These are phyloP conservation scores for Paulownia fortunei DNA, from an alignment of 257 asterid genomes.

Conservation along the genomic window DNA sequence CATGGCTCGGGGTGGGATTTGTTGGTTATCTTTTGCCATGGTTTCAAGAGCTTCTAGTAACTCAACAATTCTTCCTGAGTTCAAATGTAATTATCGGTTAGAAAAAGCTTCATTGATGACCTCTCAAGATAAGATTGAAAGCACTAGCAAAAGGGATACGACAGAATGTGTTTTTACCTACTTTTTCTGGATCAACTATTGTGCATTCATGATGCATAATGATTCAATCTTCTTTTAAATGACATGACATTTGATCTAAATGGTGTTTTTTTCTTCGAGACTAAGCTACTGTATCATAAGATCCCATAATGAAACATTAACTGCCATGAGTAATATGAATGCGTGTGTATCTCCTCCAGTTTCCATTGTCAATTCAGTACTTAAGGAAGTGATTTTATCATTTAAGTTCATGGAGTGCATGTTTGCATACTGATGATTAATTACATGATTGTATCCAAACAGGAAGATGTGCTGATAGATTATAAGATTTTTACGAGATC, in stretches of 20 bases:
- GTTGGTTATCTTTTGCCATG: conserved; percentile 83
- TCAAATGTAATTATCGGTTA: conserved; percentile 34
- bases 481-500: conserved; percentile 8
- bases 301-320: background rate
- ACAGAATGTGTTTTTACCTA: conserved; percentile 4
- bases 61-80: conserved; percentile 87
- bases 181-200: conserved; percentile 16
- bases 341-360: background rate
- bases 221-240: conserved; percentile 15
- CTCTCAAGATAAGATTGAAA: conserved; percentile 21
- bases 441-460: conserved; percentile 20
- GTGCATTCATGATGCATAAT: conserved; percentile 12
- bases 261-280: background rate
- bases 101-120: background rate
- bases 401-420: conserved; percentile 7
- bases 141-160: conserved; percentile 11
- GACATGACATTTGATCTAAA: background rate
- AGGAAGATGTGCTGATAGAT: background rate
- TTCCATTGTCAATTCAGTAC: conserved; percentile 5
- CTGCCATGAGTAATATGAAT: background rate
- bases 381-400: conserved; percentile 5
- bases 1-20: conserved; percentile 95
- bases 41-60: conserved; percentile 88
- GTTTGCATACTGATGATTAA: conserved; percentile 15
- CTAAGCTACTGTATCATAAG: background rate